Evolutionary conservation across 1,139 yeast species (phyloP).

Genomic region (Yamadazyma diddensiae): DNA sequence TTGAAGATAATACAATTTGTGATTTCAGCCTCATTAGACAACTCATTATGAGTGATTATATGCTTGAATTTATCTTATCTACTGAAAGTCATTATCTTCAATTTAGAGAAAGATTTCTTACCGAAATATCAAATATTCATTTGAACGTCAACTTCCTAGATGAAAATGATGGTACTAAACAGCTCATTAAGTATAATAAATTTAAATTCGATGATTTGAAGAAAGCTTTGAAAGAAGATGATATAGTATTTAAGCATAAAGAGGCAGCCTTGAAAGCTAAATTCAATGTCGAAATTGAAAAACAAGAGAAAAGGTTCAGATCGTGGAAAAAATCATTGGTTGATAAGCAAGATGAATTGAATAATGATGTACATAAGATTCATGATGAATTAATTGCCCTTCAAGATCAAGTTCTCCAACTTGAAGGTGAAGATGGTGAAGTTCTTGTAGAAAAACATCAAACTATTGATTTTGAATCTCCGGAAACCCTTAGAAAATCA

Average conservation of each 20-base stretch:
- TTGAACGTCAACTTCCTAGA: background rate
- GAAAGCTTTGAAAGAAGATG: constrained; percentile 37
- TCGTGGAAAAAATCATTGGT: constrained; percentile 63
- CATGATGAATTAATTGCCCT: constrained; percentile 34
- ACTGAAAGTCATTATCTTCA: constrained; percentile 58
- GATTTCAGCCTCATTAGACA: constrained; percentile 58
- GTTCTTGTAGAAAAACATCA: background rate
- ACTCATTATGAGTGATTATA: constrained; percentile 48
- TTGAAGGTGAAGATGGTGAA: constrained; percentile 11
- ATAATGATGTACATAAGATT: constrained; percentile 50
- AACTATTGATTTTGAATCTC: constrained; percentile 2
- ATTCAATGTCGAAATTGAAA: constrained; percentile 45
- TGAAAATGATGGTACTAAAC: constrained; percentile 9
- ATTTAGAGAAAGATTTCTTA: constrained; percentile 45
- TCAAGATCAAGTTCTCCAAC: constrained; percentile 22
- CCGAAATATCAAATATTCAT: constrained; percentile 18
- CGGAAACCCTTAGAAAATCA: constrained; percentile 1
- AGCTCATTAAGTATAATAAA: constrained; percentile 28
- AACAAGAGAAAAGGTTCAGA: constrained; percentile 61
- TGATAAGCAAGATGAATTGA: constrained; percentile 53
- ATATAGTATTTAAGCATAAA: constrained; percentile 47
- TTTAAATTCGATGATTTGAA: constrained; percentile 37
- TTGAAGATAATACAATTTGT: constrained; percentile 63
- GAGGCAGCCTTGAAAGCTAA: constrained; percentile 41
- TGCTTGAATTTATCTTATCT: constrained; percentile 58